These are phyloP conservation scores for Penicillium capsulatum DNA, from an alignment of 2,329 filamentous ascomycete species.

Conservation along the genomic window DNA sequence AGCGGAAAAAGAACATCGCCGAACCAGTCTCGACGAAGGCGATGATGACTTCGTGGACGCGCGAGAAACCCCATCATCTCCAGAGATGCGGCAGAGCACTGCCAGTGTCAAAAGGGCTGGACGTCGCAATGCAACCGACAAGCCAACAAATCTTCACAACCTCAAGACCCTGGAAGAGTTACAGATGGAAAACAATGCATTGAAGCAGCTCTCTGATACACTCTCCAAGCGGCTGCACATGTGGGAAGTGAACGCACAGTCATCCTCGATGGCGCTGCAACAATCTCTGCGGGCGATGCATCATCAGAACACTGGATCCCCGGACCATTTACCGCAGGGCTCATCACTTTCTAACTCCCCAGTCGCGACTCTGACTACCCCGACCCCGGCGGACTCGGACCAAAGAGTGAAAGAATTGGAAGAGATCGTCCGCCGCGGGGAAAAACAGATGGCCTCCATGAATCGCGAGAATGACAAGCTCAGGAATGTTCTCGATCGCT, in stretches of 20 bases:
- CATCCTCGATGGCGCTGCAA: slow-evolving; percentile 76
- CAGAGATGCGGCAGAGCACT: slow-evolving; percentile 44
- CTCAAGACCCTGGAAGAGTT: slow-evolving; percentile 79
- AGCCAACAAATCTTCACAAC: slow-evolving; percentile 34
- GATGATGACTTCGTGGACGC: slow-evolving; percentile 91
- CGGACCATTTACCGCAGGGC: slow-evolving; percentile 31
- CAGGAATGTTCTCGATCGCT: slow-evolving; percentile 51
- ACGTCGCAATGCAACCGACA: slow-evolving; percentile 19
- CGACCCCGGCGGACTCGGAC: slow-evolving; percentile 38
- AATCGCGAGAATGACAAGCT: slow-evolving; percentile 60
- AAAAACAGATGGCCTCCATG: slow-evolving; percentile 61
- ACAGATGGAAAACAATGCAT: slow-evolving; percentile 77
- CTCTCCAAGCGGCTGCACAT: slow-evolving; percentile 82
- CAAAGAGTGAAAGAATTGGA: slow-evolving; percentile 63
- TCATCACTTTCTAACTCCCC: slow-evolving; percentile 28
- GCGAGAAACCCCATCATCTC: slow-evolving; percentile 58
- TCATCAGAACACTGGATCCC: slow-evolving; percentile 33
- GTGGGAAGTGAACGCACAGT: slow-evolving; percentile 89
- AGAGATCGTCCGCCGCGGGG: slow-evolving; percentile 56
- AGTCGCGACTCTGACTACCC: slow-evolving; percentile 15
- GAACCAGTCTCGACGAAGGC: slow-evolving; percentile 56
- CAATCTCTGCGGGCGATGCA: slow-evolving; percentile 64
- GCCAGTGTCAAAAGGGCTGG: slow-evolving; percentile 36
- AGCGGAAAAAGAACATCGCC: slow-evolving; percentile 42
- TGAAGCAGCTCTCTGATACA: slow-evolving; percentile 81